Evolutionary conservation across 2,329 filamentous ascomycete genomes (phyloP).

Genomic region (Colletotrichum australisinense): DNA sequence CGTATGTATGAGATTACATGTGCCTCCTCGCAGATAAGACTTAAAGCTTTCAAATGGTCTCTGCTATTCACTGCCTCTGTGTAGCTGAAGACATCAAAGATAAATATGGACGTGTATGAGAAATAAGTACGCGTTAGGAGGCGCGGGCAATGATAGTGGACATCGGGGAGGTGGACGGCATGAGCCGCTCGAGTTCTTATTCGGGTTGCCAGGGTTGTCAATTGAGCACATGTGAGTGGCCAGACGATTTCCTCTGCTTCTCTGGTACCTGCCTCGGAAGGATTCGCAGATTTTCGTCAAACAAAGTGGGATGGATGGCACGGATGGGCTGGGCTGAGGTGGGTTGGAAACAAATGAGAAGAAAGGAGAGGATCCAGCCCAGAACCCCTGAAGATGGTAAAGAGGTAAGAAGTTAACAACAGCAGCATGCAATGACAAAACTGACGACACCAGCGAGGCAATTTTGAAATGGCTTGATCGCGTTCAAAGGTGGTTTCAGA

Average conservation of each 20-base stretch:
- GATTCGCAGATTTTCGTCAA: constrained; percentile 10
- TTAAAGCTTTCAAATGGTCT: background rate
- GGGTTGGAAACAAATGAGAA: background rate
- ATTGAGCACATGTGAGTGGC: constrained; percentile 22
- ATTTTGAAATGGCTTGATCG: constrained; percentile 31
- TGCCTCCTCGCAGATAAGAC: background rate
- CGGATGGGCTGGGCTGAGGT: background rate
- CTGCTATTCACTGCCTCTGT: background rate
- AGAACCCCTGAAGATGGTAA: background rate
- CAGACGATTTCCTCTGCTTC: background rate
- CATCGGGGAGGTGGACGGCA: background rate
- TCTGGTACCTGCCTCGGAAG: constrained; percentile 12
- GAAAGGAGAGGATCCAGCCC: background rate
- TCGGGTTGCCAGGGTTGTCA: constrained; percentile 23
- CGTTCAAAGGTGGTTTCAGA: constrained; percentile 22
- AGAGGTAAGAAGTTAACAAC: constrained; percentile 7
- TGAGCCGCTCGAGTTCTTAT: constrained; percentile 31
- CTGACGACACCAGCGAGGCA: constrained; percentile 16
- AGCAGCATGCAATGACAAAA: background rate
- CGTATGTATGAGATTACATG: background rate
- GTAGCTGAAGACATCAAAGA: background rate
- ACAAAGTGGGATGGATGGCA: background rate
- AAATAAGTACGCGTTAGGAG: background rate
- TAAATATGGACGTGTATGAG: background rate
- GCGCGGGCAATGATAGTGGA: background rate